These are phyloP conservation scores for Neopestalotiopsis sp. DNA, from an alignment of 2,329 filamentous ascomycete genomes.

Conservation along the genomic window DNA sequence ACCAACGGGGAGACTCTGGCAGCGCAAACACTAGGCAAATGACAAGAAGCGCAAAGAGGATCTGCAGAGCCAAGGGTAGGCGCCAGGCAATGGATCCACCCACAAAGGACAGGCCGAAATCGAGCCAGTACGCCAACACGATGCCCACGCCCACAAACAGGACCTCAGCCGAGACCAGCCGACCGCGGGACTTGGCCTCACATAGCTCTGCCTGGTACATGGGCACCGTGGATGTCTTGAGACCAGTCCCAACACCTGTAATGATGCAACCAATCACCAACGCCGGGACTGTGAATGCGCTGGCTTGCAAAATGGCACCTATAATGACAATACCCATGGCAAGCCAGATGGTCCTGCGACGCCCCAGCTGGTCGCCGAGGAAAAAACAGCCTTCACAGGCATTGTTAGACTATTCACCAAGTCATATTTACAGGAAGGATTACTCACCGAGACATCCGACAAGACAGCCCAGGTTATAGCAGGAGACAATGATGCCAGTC, in stretches of 20 bases:
- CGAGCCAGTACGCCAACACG: constrained; percentile 37
- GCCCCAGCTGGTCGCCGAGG: constrained; percentile 18
- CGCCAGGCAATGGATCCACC: constrained; percentile 35
- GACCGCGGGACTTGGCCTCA: constrained; percentile 46
- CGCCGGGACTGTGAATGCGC: constrained; percentile 17
- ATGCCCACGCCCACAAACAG: constrained; percentile 34
- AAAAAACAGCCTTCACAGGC: constrained; percentile 6
- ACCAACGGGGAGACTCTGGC: constrained; percentile 36
- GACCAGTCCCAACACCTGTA: constrained; percentile 16
- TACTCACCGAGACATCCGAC: background rate
- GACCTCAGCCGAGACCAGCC: constrained; percentile 44
- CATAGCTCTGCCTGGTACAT: constrained; percentile 52
- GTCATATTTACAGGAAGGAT: background rate
- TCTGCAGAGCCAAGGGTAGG: constrained; percentile 38
- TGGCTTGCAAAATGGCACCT: constrained; percentile 18
- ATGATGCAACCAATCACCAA: constrained; percentile 20
- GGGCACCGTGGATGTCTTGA: constrained; percentile 41
- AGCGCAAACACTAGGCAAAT: constrained; percentile 34
- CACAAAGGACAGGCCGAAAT: constrained; percentile 37
- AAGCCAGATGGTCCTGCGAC: constrained; percentile 14
- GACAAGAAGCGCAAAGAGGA: constrained; percentile 35
- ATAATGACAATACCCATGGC: constrained; percentile 21
- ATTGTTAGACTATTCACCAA: background rate
- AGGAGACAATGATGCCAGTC: constrained; percentile 19
- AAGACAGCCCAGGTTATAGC: constrained; percentile 14